Conservation (phyloP, 2,329 filamentous ascomycete genomes). For the Xylaria sp. region DNA sequence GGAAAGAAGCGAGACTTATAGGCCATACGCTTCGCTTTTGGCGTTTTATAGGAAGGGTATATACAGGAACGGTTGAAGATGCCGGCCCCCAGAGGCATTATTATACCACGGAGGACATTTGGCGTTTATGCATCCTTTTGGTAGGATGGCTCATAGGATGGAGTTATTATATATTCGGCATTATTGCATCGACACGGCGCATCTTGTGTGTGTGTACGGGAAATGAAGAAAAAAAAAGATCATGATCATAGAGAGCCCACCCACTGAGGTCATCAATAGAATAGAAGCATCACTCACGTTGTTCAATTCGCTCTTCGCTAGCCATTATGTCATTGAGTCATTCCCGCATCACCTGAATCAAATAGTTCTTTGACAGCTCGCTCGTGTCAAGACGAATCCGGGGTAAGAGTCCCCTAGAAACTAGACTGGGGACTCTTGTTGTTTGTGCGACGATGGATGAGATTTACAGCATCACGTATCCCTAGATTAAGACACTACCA, state of each 20-base stretch:
- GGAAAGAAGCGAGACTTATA: conserved; percentile 24
- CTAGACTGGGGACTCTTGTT: background rate
- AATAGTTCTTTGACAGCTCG: background rate
- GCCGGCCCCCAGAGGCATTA: conserved; percentile 29
- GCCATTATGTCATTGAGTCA: background rate
- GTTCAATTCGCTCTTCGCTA: background rate
- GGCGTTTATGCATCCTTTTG: conserved; percentile 26
- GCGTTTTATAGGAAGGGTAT: conserved; percentile 26
- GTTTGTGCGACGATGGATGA: background rate
- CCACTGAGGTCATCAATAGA: background rate
- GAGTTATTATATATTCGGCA: conserved; percentile 11
- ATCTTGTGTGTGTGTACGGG: background rate
- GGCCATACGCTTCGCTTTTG: conserved; percentile 21
- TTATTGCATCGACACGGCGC: conserved; percentile 14
- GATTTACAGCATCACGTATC: background rate
- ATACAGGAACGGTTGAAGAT: conserved; percentile 3
- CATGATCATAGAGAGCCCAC: conserved; percentile 2
- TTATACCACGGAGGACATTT: conserved; percentile 28
- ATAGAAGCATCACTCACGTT: conserved; percentile 11
- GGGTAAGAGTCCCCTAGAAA: background rate
- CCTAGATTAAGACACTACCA: background rate
- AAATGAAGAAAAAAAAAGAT: conserved; percentile 6
- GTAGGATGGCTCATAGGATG: conserved; percentile 14
- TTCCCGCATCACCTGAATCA: background rate
- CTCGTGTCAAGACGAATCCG: background rate